Percentiles rank a stretch among this genome's conserved stretches.
phyloP scores from a whole-genome alignment of 2,329 filamentous ascomycete genomes.

The Chaetomium sp. region DNA sequence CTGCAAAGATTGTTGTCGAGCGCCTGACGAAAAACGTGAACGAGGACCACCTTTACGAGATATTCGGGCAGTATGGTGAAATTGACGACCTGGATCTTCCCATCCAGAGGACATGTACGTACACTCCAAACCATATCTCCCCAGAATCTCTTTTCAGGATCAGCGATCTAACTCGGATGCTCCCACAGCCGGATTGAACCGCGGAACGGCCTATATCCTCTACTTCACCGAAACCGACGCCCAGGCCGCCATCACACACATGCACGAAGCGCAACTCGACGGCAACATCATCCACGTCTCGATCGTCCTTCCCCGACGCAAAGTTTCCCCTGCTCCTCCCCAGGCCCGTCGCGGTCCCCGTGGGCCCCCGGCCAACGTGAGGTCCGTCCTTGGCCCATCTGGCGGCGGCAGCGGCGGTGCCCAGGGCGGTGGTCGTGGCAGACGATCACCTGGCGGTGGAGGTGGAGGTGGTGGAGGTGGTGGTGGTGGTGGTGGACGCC shows the following conservation, averaged over 20 bases:
- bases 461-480: constrained; percentile 27
- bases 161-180: constrained; percentile 11
- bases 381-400: constrained; percentile 28
- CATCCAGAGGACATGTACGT: constrained; percentile 75
- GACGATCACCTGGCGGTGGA: constrained; percentile 24
- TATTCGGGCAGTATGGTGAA: constrained; percentile 81
- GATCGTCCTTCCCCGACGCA: constrained; percentile 76
- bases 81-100: constrained; percentile 87
- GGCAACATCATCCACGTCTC: constrained; percentile 78
- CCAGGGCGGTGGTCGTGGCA: constrained; percentile 27
- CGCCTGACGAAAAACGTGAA: constrained; percentile 94
- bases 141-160: neutral
- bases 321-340: constrained; percentile 75
- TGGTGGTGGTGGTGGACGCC: constrained; percentile 29
- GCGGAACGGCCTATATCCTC: constrained; percentile 88
- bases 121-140: neutral
- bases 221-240: constrained; percentile 72
- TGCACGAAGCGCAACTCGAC: constrained; percentile 96
- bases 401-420: constrained; percentile 13
- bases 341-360: constrained; percentile 57
- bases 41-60: constrained; percentile 79
- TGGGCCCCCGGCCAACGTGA: constrained; percentile 34
- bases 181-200: constrained; percentile 70
- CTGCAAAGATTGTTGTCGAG: constrained; percentile 78
- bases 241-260: constrained; percentile 83